Evolutionary conservation across 257 asterid species (phyloP).

Genomic region (Perilla frutescens): DNA sequence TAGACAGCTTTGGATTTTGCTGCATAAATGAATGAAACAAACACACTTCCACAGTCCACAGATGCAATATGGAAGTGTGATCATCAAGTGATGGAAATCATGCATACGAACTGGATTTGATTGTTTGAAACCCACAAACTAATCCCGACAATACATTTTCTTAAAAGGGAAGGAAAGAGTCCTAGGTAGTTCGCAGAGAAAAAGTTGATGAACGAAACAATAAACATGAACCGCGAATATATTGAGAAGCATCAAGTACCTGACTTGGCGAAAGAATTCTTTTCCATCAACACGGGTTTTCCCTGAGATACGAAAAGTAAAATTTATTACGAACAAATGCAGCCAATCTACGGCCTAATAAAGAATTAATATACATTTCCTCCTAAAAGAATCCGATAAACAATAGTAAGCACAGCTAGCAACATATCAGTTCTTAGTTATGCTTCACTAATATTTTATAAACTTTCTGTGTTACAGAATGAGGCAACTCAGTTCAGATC

Average conservation of each 20-base stretch:
- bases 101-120: neutral
- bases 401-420: too few species aligned
- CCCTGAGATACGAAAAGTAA: conserved; percentile 43
- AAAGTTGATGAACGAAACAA: neutral
- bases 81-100: neutral
- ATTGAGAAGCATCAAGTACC: conserved; percentile 48
- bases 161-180: too few species aligned
- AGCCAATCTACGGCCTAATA: neutral
- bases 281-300: conserved; percentile 95
- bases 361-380: too few species aligned
- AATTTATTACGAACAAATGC: neutral
- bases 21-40: neutral
- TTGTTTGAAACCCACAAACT: too few species aligned
- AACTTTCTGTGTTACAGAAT: neutral
- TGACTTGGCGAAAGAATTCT: conserved; percentile 98
- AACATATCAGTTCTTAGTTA: too few species aligned
- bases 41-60: neutral
- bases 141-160: too few species aligned
- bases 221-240: neutral
- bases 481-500: neutral
- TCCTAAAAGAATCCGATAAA: too few species aligned
- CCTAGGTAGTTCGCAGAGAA: too few species aligned
- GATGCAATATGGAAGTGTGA: neutral
- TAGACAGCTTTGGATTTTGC: neutral
- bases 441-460: neutral